A percentile compares a stretch with the other conserved stretches of the same genome.
These are phyloP conservation scores for Lathyrus tuberosus DNA, from an alignment of 306 rosid genomes.

Conservation along the genomic window DNA sequence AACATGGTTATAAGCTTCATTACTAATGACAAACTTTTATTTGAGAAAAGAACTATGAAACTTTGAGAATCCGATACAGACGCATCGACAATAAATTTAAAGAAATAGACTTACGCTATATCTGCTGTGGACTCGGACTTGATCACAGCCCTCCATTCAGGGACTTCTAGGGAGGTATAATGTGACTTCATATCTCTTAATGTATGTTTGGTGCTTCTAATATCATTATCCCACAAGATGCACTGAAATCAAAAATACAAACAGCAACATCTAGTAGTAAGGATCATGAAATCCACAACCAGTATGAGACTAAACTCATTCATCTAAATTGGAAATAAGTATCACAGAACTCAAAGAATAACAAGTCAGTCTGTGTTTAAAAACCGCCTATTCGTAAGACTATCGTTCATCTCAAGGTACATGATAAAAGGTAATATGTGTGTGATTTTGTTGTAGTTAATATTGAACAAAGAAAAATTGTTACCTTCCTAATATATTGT, in stretches of 20 bases:
- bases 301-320: constrained; percentile 10
- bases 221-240: constrained; percentile 90
- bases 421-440: constrained; percentile 13
- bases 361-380: neutral
- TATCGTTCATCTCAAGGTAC: constrained; percentile 25
- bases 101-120: constrained; percentile 71
- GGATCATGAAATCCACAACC: no score
- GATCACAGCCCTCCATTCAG: constrained; percentile 83
- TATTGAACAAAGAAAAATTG: neutral
- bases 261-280: constrained; percentile 20
- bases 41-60: no score
- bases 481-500: constrained; percentile 80
- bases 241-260: constrained; percentile 57
- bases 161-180: constrained; percentile 73
- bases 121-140: constrained; percentile 65
- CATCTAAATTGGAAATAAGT: constrained; percentile 29
- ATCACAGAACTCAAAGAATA: constrained; percentile 9
- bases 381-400: constrained; percentile 16
- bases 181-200: constrained; percentile 76
- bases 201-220: constrained; percentile 81
- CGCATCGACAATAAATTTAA: neutral
- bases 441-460: constrained; percentile 6
- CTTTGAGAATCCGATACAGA: no score
- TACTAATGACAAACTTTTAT: no score
- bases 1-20: neutral